These are phyloP conservation scores for Tilletiopsis washingtonensis DNA, from an alignment of 1,284 basidiomycete genomes.

Conservation along the genomic window DNA sequence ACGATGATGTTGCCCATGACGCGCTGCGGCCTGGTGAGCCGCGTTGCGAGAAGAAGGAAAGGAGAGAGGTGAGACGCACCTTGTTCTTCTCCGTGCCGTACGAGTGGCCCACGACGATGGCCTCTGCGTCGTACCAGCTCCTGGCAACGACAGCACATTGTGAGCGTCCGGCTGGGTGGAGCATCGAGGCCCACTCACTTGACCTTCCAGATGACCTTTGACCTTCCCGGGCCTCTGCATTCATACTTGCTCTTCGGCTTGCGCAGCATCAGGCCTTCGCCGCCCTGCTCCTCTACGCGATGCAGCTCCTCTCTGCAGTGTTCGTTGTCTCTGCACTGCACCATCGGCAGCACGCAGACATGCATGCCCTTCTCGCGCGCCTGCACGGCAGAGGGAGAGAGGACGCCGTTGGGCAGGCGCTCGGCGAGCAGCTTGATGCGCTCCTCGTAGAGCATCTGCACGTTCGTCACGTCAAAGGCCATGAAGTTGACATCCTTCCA, in stretches of 20 bases:
- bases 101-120: constrained; percentile 6
- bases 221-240: constrained; percentile 38
- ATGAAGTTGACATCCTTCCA: constrained; percentile 54
- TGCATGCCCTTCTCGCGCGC: constrained; percentile 36
- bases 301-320: constrained; percentile 56
- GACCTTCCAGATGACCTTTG: not conserved
- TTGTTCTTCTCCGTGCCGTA: constrained; percentile 2
- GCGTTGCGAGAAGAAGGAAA: not conserved
- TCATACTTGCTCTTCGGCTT: constrained; percentile 56
- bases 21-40: not conserved
- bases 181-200: not conserved
- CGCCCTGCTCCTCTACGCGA: constrained; percentile 55
- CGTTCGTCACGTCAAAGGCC: constrained; percentile 57
- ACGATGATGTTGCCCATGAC: constrained; percentile 56
- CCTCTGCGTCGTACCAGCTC: constrained; percentile 9
- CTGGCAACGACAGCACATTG: not conserved
- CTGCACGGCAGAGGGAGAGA: constrained; percentile 4
- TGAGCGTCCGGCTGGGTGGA: no score
- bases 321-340: constrained; percentile 51
- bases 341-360: constrained; percentile 55
- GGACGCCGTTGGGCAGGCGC: constrained; percentile 50
- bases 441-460: constrained; percentile 53
- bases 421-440: constrained; percentile 52
- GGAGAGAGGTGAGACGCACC: no score
- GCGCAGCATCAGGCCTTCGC: constrained; percentile 63